Evolutionary conservation across 495 filamentous ascomycete species (phyloP), one percentile per base, ranked within the genome.

Genomic region (Aspergillus heteromorphus): DNA sequence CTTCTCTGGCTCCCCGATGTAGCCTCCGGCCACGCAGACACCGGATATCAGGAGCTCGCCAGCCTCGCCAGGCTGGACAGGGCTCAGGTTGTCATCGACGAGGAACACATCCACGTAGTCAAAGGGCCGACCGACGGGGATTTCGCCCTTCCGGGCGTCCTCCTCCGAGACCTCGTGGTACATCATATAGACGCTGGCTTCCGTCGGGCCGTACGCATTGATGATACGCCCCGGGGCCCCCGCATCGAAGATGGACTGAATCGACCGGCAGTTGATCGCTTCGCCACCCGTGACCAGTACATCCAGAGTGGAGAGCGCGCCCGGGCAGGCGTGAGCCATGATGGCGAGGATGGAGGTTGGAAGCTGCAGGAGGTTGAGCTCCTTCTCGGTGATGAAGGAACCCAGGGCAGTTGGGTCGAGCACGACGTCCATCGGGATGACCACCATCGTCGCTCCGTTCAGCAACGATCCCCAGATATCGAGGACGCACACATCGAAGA

Each of bases 171-270:
- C 21, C 11, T 25, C 20, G 16, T 55, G 52, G 19, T 16, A 40
- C 11, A 30, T 11, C 0, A 9, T 18, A 18, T 36, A 55, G 17
- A 42, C 25, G 8, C 19, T 49, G 9, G n/a, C 34, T 16, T 56
- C 53, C 0, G 53, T 56, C 2, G 53, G 53, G 10, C 53, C 53
- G 23, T 56, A 56, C 2, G 6, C 53, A 18, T 56, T 56, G 10
- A 34, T 19, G 0, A 56, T 27, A 0, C 21, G 14, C 2, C 29
- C 13, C 1, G 53, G 53, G 1, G 47, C 19, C n/a, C 53, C 53
- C 0, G 20, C 38, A 1, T 19, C 21, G 10, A 56, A 45, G 6
- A 56, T 43, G 17, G 34, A 19, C 27, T 18, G n/a, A 8, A 56
- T 34, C 0, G 38, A 38, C 14, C 45, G 17, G 21, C 11, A 21